phyloP scores from a whole-genome alignment of 2,329 filamentous ascomycete species.

The Drechslera avenae region DNA sequence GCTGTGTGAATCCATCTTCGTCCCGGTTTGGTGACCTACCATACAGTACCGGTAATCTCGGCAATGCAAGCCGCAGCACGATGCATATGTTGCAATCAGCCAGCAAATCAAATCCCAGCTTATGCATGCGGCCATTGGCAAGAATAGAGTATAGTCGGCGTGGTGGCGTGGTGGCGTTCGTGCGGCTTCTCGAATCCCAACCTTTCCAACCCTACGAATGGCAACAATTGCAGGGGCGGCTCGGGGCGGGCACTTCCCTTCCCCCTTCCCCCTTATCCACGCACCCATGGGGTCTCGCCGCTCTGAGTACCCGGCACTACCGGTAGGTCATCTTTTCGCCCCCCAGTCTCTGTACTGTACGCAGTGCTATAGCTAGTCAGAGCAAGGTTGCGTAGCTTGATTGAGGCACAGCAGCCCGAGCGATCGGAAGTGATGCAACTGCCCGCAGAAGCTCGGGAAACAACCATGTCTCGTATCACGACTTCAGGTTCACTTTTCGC shows the following conservation, averaged over 20 bases:
- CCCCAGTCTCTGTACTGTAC: too few relatives aligned
- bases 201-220: not conserved
- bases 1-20: too few relatives aligned
- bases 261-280: too few relatives aligned
- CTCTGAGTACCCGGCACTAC: too few relatives aligned
- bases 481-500: not conserved
- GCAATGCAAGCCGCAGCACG: constrained; percentile 7
- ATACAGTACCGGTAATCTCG: too few relatives aligned
- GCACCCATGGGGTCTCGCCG: too few relatives aligned
- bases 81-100: not conserved
- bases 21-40: too few relatives aligned
- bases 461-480: not conserved
- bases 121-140: not conserved
- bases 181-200: too few relatives aligned
- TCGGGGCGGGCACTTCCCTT: not conserved
- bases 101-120: too few relatives aligned
- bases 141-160: not conserved
- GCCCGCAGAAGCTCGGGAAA: not conserved
- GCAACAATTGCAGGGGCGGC: constrained; percentile 7
- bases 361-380: too few relatives aligned
- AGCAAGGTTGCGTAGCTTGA: not conserved
- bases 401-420: constrained; percentile 5
- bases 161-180: not conserved
- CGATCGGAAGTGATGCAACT: constrained; percentile 2
- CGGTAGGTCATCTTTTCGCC: too few relatives aligned